Conservation (phyloP, 1,284 basidiomycete genomes). For the Apiotrichum gracile region DNA sequence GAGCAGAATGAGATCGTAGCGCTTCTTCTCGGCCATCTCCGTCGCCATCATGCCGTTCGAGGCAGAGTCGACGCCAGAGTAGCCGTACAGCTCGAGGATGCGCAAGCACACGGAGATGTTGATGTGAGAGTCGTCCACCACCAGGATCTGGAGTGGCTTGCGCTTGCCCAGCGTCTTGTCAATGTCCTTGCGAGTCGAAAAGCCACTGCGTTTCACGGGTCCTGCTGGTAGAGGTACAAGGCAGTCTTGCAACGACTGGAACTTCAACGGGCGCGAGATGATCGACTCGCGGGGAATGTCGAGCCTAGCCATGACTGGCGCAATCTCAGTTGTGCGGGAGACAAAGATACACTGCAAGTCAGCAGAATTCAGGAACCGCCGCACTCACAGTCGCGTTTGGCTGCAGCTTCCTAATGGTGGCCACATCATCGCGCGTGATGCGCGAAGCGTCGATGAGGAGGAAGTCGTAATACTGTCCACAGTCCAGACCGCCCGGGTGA, state of each 20-base stretch:
- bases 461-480: constrained; percentile 16
- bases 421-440: constrained; percentile 11
- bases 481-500: constrained; percentile 22
- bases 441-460: constrained; percentile 25
- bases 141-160: constrained; percentile 35
- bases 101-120: constrained; percentile 37
- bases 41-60: constrained; percentile 37
- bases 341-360: constrained; percentile 29
- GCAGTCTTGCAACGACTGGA: constrained; percentile 29
- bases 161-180: constrained; percentile 12
- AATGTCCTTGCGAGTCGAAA: background rate
- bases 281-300: constrained; percentile 26
- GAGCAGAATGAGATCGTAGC: constrained; percentile 39
- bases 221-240: constrained; percentile 7
- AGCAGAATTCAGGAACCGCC: background rate
- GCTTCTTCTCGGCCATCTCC: constrained; percentile 28
- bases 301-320: constrained; percentile 15
- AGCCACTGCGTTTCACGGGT: background rate
- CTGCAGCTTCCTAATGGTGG: constrained; percentile 23
- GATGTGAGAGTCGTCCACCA: constrained; percentile 44
- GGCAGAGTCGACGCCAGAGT: constrained; percentile 31
- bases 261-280: constrained; percentile 39
- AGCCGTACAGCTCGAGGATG: constrained; percentile 41
- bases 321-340: constrained; percentile 28
- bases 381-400: constrained; percentile 23